Evolutionary conservation across 345 rosid species (phyloP).

Genomic region (Linum trigynum): DNA sequence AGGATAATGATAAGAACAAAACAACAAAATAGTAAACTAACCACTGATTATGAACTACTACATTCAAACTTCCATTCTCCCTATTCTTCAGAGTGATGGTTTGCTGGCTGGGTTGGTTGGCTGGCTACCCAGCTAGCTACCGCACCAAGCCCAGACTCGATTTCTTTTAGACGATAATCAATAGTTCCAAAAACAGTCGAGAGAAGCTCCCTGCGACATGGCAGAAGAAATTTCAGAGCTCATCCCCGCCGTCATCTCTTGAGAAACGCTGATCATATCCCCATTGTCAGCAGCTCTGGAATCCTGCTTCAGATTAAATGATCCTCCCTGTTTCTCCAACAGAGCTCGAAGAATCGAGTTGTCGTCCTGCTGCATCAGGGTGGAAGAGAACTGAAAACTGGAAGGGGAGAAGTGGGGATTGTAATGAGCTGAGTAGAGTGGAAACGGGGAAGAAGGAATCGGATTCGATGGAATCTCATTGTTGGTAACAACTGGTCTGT

Average conservation of each 20-base stretch:
- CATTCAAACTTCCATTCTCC: too few relatives aligned
- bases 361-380: conserved; percentile 28
- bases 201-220: too few relatives aligned
- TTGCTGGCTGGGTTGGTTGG: too few relatives aligned
- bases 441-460: conserved; percentile 14
- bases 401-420: conserved; percentile 12
- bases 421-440: conserved; percentile 30
- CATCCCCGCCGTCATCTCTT: conserved; percentile 42
- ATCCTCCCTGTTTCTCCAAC: conserved; percentile 29
- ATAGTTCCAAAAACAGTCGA: conserved; percentile 60
- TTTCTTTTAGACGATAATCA: conserved; percentile 10
- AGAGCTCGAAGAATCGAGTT: conserved; percentile 39
- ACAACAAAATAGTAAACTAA: too few relatives aligned
- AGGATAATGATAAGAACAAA: too few relatives aligned
- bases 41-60: too few relatives aligned
- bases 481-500: conserved; percentile 26
- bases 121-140: too few relatives aligned
- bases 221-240: too few relatives aligned
- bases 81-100: too few relatives aligned
- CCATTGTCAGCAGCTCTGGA: conserved; percentile 24
- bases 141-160: too few relatives aligned
- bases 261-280: conserved; percentile 39
- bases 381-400: conserved; percentile 25
- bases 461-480: conserved; percentile 11
- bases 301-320: conserved; percentile 25